Evolutionary conservation across 768 basidiomycete genomes (phyloP).

Genomic region (Pleurotus ostreatus): DNA sequence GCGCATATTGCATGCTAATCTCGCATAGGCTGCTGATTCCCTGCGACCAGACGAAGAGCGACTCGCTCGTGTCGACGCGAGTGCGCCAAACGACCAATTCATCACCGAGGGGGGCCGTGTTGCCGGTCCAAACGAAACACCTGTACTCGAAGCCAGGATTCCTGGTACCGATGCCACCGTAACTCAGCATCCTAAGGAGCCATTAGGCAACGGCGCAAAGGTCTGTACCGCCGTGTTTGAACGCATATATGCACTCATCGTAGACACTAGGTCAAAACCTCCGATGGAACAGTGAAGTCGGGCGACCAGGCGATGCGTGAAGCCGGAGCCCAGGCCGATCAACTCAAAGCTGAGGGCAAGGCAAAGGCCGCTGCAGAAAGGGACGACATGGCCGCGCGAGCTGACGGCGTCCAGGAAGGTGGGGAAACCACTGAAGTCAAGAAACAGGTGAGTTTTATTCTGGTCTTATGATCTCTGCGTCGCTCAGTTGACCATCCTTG

Average conservation of each 20-base stretch:
- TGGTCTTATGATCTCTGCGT: background rate
- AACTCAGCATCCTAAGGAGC: conserved; percentile 47
- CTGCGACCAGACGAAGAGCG: conserved; percentile 64
- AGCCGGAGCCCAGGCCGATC: background rate
- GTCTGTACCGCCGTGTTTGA: conserved; percentile 10
- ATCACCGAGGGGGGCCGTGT: conserved; percentile 39
- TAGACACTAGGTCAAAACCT: conserved; percentile 10
- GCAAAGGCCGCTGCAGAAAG: background rate
- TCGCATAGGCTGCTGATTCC: conserved; percentile 44
- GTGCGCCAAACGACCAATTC: conserved; percentile 68
- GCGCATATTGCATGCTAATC: too few relatives aligned
- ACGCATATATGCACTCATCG: too few relatives aligned
- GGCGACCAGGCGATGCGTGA: conserved; percentile 18
- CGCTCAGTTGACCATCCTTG: background rate
- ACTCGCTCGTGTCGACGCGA: conserved; percentile 62
- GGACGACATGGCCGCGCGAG: background rate
- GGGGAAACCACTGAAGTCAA: background rate
- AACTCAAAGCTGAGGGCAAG: background rate
- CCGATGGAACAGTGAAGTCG: conserved; percentile 25
- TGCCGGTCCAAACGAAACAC: conserved; percentile 27
- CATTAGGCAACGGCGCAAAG: conserved; percentile 24
- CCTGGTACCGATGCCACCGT: conserved; percentile 27
- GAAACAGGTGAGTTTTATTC: background rate
- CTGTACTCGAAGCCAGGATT: conserved; percentile 25
- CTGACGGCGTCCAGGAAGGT: background rate